Evolutionary conservation across 257 asterid species (phyloP).

Genomic region (Lycium ferocissimum): DNA sequence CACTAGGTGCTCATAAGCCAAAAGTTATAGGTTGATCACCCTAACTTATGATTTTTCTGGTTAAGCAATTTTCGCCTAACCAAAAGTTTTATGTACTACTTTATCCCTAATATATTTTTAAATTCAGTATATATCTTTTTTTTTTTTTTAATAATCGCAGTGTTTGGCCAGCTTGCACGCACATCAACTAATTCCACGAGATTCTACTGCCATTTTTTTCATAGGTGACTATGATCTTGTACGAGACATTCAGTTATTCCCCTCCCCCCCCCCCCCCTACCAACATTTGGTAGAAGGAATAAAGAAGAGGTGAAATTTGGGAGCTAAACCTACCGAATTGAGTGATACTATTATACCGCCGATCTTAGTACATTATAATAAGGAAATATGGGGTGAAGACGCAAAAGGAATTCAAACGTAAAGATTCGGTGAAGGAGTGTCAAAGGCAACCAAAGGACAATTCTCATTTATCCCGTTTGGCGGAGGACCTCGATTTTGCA

Average conservation of each 20-base stretch:
- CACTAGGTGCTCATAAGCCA: too few relatives aligned
- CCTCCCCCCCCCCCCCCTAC: too few relatives aligned
- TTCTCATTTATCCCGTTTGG: conserved; percentile 42
- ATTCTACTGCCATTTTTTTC: neutral
- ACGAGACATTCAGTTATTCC: conserved; percentile 41
- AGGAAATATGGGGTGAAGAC: conserved; percentile 48
- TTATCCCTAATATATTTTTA: too few relatives aligned
- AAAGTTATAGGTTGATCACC: too few relatives aligned
- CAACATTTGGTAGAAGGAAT: conserved; percentile 23
- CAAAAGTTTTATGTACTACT: too few relatives aligned
- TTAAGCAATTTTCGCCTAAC: too few relatives aligned
- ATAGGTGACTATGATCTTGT: conserved; percentile 35
- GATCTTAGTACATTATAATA: conserved; percentile 42
- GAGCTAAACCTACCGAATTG: conserved; percentile 34
- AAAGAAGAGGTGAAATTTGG: conserved; percentile 35
- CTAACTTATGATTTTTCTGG: too few relatives aligned
- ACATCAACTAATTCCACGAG: too few relatives aligned
- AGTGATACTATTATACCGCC: conserved; percentile 15
- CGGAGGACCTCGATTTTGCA: conserved; percentile 51
- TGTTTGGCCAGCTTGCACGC: too few relatives aligned
- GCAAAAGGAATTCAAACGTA: conserved; percentile 46
- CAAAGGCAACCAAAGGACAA: conserved; percentile 29
- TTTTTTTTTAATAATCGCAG: too few relatives aligned
- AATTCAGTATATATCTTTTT: too few relatives aligned
- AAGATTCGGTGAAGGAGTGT: conserved; percentile 43